Evolutionary conservation across 768 basidiomycete species (phyloP).

Genomic region (Calocybe indica): DNA sequence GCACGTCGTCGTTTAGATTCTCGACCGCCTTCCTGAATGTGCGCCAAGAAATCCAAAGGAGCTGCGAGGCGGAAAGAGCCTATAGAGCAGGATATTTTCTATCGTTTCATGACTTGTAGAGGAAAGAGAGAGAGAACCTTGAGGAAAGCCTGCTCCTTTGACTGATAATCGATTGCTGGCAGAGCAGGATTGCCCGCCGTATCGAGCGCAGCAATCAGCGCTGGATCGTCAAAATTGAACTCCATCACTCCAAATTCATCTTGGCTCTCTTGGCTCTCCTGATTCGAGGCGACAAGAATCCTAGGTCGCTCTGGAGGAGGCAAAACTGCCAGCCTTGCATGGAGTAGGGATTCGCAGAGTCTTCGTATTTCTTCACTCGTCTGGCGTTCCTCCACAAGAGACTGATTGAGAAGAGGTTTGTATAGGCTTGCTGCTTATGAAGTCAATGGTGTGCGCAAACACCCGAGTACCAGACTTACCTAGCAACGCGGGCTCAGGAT

Average conservation of each 20-base stretch:
- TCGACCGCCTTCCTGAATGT: conserved; percentile 36
- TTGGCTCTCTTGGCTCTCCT: conserved; percentile 66
- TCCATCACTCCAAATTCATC: conserved; percentile 55
- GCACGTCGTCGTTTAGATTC: conserved; percentile 17
- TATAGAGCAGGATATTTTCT: not conserved
- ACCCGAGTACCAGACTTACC: conserved; percentile 8
- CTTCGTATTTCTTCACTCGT: conserved; percentile 51
- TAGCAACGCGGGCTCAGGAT: conserved; percentile 55
- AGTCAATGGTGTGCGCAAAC: not conserved
- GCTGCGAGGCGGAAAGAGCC: conserved; percentile 9
- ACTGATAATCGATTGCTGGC: conserved; percentile 20
- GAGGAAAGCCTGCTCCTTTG: conserved; percentile 43
- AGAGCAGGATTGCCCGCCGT: conserved; percentile 19
- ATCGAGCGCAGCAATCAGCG: conserved; percentile 48
- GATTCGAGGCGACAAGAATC: conserved; percentile 3
- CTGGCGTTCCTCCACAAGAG: conserved; percentile 29
- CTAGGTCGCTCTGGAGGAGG: conserved; percentile 34
- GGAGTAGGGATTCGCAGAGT: conserved; percentile 56
- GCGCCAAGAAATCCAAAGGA: conserved; percentile 31
- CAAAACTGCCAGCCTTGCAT: conserved; percentile 43
- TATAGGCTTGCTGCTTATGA: not conserved
- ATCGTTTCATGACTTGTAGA: not conserved
- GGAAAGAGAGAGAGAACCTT: conserved; percentile 30
- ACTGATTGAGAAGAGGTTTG: not conserved
- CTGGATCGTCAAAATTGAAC: conserved; percentile 59